Evolutionary conservation across 1,139 yeast genomes (phyloP).

Genomic region (Zygosaccharomyces sapae): DNA sequence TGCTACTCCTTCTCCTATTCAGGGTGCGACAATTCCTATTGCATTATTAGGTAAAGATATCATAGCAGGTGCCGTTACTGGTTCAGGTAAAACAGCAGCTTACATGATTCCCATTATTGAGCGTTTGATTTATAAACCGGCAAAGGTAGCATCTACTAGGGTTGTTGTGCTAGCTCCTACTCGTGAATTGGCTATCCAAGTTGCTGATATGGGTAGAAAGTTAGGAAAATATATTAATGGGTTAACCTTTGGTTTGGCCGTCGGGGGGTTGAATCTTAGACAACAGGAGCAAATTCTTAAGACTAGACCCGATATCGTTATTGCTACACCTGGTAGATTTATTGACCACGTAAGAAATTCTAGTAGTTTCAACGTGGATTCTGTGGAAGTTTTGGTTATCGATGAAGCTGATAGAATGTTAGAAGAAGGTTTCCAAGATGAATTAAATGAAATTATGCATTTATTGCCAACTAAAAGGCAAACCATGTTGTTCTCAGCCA

Average conservation of each 20-base stretch:
- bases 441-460: conserved; percentile 81
- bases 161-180: conserved; percentile 92
- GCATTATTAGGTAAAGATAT: conserved; percentile 89
- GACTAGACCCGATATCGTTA: conserved; percentile 88
- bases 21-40: conserved; percentile 87
- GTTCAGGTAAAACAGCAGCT: conserved; percentile 99
- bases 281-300: conserved; percentile 93
- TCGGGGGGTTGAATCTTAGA: conserved; percentile 93
- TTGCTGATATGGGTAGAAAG: conserved; percentile 85
- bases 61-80: conserved; percentile 99
- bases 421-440: conserved; percentile 97
- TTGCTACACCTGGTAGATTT: conserved; percentile 96
- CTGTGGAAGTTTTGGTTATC: conserved; percentile 84
- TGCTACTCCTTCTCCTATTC: conserved; percentile 86
- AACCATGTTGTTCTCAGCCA: conserved; percentile 90
- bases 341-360: conserved; percentile 96
- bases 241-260: conserved; percentile 84
- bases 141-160: conserved; percentile 79
- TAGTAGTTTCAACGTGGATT: conserved; percentile 85
- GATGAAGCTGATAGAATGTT: conserved; percentile 97
- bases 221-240: conserved; percentile 73
- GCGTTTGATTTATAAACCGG: conserved; percentile 82
- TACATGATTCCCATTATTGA: conserved; percentile 94
- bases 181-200: conserved; percentile 96
- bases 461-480: conserved; percentile 88